Conservation (phyloP, 2,329 filamentous ascomycete genomes). For the Huntiella moniliformis region DNA sequence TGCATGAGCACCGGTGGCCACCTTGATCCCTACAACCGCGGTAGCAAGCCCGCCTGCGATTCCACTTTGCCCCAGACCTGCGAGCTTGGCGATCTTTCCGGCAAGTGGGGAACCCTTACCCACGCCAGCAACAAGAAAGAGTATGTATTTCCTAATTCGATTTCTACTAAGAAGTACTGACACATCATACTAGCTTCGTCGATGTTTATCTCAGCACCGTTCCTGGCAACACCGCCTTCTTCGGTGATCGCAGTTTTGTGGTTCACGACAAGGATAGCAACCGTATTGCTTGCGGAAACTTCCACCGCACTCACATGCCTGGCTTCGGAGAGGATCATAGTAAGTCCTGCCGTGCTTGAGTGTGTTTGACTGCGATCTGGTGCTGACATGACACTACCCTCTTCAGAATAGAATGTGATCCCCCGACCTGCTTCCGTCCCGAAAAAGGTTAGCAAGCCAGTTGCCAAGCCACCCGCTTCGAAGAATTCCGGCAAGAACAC, state of each 20-base stretch:
- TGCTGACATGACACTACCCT: too few species aligned
- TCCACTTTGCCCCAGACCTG: conserved; percentile 29
- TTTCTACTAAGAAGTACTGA: neutral
- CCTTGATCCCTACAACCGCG: conserved; percentile 36
- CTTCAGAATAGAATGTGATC: too few species aligned
- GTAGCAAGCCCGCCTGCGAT: conserved; percentile 31
- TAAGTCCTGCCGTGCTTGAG: neutral
- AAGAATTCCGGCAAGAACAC: too few species aligned
- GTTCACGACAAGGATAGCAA: conserved; percentile 24
- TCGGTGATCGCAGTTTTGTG: conserved; percentile 27
- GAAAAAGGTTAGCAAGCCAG: too few species aligned
- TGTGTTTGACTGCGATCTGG: too few species aligned
- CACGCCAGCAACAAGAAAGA: conserved; percentile 9
- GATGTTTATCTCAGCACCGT: conserved; percentile 26
- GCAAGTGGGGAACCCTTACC: conserved; percentile 34
- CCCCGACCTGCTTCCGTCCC: too few species aligned
- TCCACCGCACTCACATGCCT: conserved; percentile 14
- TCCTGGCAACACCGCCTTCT: conserved; percentile 22
- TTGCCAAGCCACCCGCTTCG: too few species aligned
- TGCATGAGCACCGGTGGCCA: conserved; percentile 35
- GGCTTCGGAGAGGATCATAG: neutral
- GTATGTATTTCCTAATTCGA: neutral
- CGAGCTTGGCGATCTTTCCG: conserved; percentile 40
- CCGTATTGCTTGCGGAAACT: conserved; percentile 25
- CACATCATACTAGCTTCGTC: conserved; percentile 18